These are phyloP conservation scores for Aspergillus hortae DNA, from an alignment of 2,329 filamentous ascomycete species.

Conservation along the genomic window DNA sequence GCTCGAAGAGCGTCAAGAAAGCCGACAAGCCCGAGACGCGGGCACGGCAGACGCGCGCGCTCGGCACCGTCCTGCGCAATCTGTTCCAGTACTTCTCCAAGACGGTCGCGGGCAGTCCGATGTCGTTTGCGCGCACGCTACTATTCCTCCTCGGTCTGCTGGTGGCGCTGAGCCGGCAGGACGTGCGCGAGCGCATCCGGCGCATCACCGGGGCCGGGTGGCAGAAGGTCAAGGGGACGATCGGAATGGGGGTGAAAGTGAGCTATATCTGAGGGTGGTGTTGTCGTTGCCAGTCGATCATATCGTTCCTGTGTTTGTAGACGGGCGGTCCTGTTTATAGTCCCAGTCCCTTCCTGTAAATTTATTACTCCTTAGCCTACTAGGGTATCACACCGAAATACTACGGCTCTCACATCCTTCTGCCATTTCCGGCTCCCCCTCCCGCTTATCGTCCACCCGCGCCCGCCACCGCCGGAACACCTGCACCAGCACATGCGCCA, in stretches of 20 bases:
- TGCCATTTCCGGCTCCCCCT: conserved; percentile 11
- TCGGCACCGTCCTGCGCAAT: conserved; percentile 47
- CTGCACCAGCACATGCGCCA: conserved; percentile 38
- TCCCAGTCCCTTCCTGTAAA: neutral
- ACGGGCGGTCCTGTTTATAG: neutral
- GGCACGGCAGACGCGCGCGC: conserved; percentile 37
- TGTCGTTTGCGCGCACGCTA: conserved; percentile 59
- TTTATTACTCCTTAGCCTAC: neutral
- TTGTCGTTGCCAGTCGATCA: conserved; percentile 12
- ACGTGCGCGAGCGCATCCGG: conserved; percentile 70
- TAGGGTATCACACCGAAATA: too few species aligned
- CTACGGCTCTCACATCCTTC: neutral
- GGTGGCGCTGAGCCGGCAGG: conserved; percentile 69
- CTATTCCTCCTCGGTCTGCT: conserved; percentile 78
- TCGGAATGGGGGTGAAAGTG: conserved; percentile 96
- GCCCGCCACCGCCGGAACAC: conserved; percentile 31
- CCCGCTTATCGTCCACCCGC: conserved; percentile 12
- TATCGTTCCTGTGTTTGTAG: conserved; percentile 4
- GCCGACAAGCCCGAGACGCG: conserved; percentile 30
- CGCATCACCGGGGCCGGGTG: conserved; percentile 67
- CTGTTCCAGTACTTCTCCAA: conserved; percentile 50
- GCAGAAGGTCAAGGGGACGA: conserved; percentile 77
- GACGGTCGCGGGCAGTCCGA: conserved; percentile 52
- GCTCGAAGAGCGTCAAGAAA: conserved; percentile 39
- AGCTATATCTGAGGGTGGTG: conserved; percentile 70